phyloP scores from a whole-genome alignment of 257 asterid species.

The Solanum microdontum region DNA sequence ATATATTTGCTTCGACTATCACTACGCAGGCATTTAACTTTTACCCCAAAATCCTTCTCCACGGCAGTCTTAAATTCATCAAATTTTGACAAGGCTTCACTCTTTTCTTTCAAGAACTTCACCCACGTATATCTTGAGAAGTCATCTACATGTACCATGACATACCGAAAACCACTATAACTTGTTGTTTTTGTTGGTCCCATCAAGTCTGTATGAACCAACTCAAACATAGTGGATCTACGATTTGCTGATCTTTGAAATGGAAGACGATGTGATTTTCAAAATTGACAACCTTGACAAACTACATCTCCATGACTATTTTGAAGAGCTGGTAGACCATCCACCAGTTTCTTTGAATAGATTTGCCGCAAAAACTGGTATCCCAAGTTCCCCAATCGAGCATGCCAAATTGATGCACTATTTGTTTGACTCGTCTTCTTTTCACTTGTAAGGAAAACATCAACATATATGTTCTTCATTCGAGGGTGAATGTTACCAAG shows the following conservation, averaged over 20 bases:
- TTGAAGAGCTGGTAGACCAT: not conserved
- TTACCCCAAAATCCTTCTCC: not conserved
- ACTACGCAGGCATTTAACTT: not conserved
- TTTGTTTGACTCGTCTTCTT: not conserved
- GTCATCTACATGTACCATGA: not conserved
- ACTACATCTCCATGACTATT: not conserved
- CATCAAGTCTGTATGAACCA: not conserved
- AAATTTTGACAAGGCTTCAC: not conserved
- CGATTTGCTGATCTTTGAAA: too few species aligned
- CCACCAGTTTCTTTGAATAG: not conserved
- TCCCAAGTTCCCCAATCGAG: not conserved
- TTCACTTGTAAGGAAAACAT: not conserved
- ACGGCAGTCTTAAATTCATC: not conserved
- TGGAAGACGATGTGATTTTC: not conserved
- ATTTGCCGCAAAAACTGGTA: too few species aligned
- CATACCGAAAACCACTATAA: not conserved
- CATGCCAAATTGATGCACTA: not conserved
- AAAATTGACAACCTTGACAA: not conserved
- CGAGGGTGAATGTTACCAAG: too few species aligned
- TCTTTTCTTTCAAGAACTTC: too few species aligned
- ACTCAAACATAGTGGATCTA: not conserved
- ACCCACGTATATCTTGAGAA: too few species aligned
- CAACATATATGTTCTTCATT: not conserved
- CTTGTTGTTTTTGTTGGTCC: not conserved
- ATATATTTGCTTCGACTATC: too few species aligned